These are phyloP conservation scores for Populus tremula DNA, from an alignment of 345 rosid species.

Conservation along the genomic window DNA sequence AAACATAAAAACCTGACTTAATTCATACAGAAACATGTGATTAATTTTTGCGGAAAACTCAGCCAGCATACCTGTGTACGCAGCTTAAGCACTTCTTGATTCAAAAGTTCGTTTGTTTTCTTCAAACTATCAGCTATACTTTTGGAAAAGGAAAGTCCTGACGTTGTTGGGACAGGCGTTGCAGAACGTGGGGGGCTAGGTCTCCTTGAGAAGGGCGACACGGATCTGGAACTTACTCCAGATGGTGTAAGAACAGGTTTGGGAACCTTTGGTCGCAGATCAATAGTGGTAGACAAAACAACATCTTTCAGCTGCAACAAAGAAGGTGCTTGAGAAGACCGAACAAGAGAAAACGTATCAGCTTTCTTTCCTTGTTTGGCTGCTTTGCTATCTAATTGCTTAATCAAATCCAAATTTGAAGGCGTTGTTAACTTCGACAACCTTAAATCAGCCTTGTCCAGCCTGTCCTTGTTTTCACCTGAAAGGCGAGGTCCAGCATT, in stretches of 20 bases:
- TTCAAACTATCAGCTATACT: constrained; percentile 79
- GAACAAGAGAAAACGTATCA: constrained; percentile 73
- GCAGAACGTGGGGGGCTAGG: constrained; percentile 95
- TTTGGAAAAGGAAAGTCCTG: constrained; percentile 78
- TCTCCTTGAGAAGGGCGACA: constrained; percentile 93
- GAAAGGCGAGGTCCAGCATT: constrained; percentile 75
- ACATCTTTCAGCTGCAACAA: constrained; percentile 78
- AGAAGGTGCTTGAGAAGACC: constrained; percentile 71
- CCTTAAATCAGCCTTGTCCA: constrained; percentile 82
- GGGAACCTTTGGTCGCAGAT: constrained; percentile 58
- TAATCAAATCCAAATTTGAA: constrained; percentile 82
- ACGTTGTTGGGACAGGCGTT: constrained; percentile 80
- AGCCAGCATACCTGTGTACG: constrained; percentile 71
- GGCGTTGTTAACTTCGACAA: constrained; percentile 63
- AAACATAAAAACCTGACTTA: not conserved
- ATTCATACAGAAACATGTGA: constrained; percentile 2
- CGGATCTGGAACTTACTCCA: constrained; percentile 85
- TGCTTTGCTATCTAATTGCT: constrained; percentile 90
- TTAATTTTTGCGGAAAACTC: not conserved
- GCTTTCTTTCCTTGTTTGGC: constrained; percentile 82
- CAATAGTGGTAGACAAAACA: constrained; percentile 59
- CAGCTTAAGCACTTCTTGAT: constrained; percentile 80
- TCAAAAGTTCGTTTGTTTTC: constrained; percentile 89
- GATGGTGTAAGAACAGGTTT: constrained; percentile 68
- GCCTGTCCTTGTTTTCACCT: constrained; percentile 83